Evolutionary conservation across 345 rosid species (phyloP), one percentile per base, ranked within the genome.

Genomic region (Ceriops zippeliana): DNA sequence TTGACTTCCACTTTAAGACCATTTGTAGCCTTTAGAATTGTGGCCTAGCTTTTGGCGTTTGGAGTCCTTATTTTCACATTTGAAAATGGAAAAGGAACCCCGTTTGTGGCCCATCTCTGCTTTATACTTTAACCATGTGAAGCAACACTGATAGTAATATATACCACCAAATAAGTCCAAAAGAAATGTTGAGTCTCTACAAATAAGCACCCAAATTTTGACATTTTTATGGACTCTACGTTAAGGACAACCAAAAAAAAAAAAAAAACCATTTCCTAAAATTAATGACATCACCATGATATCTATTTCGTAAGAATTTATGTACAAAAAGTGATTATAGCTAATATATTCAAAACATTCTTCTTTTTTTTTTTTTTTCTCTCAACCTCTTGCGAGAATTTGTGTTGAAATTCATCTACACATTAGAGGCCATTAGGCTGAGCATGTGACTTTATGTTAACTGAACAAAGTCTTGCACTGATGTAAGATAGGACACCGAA

Each of bases 31-130:
- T 58, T 67, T 58, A 4, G 28, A 58, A 49, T 52, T 64, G 5
- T 16, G 46, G 47, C 62, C 22, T 30, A n/a, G 5, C 28, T 64
- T 57, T 16, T 57, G 22, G 38, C 37, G 9, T 52, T 52, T 53
- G 22, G 37, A 42, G 3, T 46, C 42, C 63, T 70, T 53, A 30
- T 62, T 17, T 56, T 24, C 6, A 27, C 13, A 24, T 30, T 26
- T 54, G 68, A 63, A 56, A 65, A 28, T 16, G n/a, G 22, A 20
- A 67, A 62, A 51, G 65, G 52, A 42, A 69, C 24, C 6, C 7
- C 38, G 57, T 46, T 52, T 7, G 20, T 27, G 77, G 57, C 61
- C 69, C 65, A 60, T 28, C 28, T 47, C 17, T 59, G 77, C 71
- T 68, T 61, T 67, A 20, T 67, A 46, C 71, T 67, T 61, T 73